Percentiles rank a stretch among this genome's conserved stretches.
Evolutionary conservation across 208 protist genomes (phyloP).

Genomic region (Trichomonas tenax): DNA sequence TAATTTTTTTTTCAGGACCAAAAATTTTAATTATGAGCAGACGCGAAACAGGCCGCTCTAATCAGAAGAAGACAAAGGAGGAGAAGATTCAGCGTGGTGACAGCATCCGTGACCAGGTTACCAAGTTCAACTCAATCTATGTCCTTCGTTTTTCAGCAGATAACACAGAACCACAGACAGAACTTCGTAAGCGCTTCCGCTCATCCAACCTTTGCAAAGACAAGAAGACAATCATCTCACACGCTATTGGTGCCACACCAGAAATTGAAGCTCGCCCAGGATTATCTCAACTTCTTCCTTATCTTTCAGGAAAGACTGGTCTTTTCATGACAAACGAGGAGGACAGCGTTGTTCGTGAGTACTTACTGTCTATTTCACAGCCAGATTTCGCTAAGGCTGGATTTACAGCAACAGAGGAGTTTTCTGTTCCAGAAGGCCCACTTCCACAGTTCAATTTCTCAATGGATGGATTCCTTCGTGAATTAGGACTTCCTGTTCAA

Average conservation of each 20-base stretch:
- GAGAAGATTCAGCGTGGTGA: background rate
- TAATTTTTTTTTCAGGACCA: background rate
- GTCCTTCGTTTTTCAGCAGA: background rate
- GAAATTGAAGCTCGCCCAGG: background rate
- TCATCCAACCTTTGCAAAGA: background rate
- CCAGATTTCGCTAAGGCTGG: background rate
- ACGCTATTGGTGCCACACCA: background rate
- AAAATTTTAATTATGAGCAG: background rate
- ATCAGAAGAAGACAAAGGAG: background rate
- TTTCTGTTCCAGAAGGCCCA: background rate
- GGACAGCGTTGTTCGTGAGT: background rate
- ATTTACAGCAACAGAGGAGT: background rate
- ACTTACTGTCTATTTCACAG: background rate
- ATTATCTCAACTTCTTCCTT: background rate
- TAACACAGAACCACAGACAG: background rate
- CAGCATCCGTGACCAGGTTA: background rate
- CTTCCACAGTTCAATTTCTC: background rate
- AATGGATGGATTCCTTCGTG: background rate
- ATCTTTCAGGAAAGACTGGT: background rate
- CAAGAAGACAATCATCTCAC: background rate
- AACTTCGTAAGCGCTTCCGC: background rate
- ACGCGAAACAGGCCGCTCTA: background rate
- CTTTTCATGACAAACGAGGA: constrained; percentile 14
- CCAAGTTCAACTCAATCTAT: background rate
- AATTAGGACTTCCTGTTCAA: constrained; percentile 10